A percentile compares a stretch with the other conserved stretches of the same genome.
Evolutionary conservation across 768 basidiomycete genomes (phyloP).

Genomic region (Saitozyma podzolica): DNA sequence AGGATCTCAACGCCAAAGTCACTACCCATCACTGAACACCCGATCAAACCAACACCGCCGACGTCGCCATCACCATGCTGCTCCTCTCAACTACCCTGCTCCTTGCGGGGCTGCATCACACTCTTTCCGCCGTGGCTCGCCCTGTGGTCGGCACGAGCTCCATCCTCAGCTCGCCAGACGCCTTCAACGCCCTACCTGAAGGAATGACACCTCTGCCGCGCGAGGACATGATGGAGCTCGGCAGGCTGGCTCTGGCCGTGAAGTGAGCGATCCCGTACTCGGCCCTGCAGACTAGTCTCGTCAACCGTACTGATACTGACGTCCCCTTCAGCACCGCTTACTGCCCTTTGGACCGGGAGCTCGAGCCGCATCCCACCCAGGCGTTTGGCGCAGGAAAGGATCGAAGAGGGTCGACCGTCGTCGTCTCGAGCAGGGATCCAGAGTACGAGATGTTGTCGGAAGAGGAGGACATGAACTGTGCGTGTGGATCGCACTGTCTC

Average conservation of each 20-base stretch:
- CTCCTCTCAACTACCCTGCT: too few relatives aligned
- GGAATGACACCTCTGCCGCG: slow-evolving; percentile 21
- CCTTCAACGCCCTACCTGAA: slow-evolving; percentile 7
- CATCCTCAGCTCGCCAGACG: neutral
- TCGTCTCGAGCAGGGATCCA: slow-evolving; percentile 21
- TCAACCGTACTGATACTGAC: too few relatives aligned
- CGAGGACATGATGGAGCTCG: slow-evolving; percentile 28
- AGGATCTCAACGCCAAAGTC: too few relatives aligned
- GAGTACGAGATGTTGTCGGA: slow-evolving; percentile 13
- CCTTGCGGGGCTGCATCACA: too few relatives aligned
- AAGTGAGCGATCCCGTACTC: slow-evolving; percentile 18
- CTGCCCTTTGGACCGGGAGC: slow-evolving; percentile 19
- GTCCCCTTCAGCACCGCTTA: slow-evolving; percentile 14
- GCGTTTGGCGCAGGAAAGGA: neutral
- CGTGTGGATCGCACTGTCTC: neutral
- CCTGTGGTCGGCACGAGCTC: too few relatives aligned
- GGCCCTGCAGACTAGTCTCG: slow-evolving; percentile 2
- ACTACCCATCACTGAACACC: too few relatives aligned
- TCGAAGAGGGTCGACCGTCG: slow-evolving; percentile 7
- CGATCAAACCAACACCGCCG: too few relatives aligned
- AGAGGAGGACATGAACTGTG: slow-evolving; percentile 20
- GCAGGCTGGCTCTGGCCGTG: slow-evolving; percentile 17
- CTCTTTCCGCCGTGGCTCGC: too few relatives aligned
- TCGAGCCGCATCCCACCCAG: slow-evolving; percentile 13
- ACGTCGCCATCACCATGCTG: too few relatives aligned